Conservation (phyloP, 140 eudicot genomes). For the Cichorium intybus region DNA sequence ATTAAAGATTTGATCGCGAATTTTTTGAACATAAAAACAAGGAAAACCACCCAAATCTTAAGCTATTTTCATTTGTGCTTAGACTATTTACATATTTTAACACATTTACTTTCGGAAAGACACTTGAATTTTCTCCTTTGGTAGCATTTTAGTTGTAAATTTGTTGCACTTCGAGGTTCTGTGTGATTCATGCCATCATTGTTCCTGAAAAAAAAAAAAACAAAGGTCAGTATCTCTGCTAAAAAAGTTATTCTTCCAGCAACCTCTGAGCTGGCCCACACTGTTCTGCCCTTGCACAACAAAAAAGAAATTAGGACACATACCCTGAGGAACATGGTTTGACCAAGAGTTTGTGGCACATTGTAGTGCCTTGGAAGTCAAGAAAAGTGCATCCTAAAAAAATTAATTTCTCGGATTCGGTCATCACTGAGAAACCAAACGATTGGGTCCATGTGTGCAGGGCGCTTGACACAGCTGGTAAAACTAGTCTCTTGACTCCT, state of each 20-base stretch:
- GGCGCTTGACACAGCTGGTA: conserved; percentile 75
- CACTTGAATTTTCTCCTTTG: conserved; percentile 34
- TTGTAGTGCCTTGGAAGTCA: conserved; percentile 75
- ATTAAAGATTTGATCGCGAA: not conserved
- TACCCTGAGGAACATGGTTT: conserved; percentile 39
- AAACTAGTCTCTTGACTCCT: conserved; percentile 82
- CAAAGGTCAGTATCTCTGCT: not conserved
- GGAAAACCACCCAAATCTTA: not conserved
- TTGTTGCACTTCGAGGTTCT: not conserved
- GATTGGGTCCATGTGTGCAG: conserved; percentile 77
- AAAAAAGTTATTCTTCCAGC: not conserved
- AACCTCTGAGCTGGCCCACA: not conserved
- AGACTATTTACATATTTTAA: conserved; percentile 4
- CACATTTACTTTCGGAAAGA: conserved; percentile 11
- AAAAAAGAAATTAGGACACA: conserved; percentile 17
- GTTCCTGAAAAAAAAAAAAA: conserved; percentile 20
- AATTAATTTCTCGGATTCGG: conserved; percentile 47
- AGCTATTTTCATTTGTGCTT: not conserved
- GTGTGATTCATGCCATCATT: conserved; percentile 1
- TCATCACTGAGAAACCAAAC: conserved; percentile 71
- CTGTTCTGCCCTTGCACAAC: too few species aligned
- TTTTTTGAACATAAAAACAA: not conserved
- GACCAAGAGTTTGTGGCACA: conserved; percentile 74
- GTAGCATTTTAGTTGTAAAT: conserved; percentile 33
- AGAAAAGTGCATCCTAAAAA: conserved; percentile 58